Percentiles rank a stretch among this genome's conserved stretches.
These are phyloP conservation scores for Bipolaris zeicola DNA, from an alignment of 2,329 filamentous ascomycete genomes.

Conservation along the genomic window DNA sequence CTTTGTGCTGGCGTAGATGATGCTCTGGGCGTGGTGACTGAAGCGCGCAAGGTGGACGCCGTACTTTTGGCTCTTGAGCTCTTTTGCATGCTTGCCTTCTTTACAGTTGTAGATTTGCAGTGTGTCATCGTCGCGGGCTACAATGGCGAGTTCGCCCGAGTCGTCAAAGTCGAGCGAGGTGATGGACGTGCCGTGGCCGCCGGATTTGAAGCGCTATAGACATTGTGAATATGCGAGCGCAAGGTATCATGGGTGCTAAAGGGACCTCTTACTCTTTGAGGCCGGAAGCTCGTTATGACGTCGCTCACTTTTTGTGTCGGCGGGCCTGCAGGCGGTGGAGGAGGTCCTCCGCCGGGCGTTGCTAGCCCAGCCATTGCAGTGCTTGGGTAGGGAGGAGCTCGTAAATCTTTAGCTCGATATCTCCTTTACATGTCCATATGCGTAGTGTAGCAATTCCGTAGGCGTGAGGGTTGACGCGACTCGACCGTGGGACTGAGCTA, in stretches of 20 bases:
- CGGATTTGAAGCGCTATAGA: conserved; percentile 53
- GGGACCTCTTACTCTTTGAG: conserved; percentile 69
- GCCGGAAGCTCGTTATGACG: conserved; percentile 76
- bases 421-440: conserved; percentile 13
- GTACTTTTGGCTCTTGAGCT: conserved; percentile 93
- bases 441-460: conserved; percentile 7
- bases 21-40: conserved; percentile 86
- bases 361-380: conserved; percentile 42
- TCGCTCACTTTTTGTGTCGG: conserved; percentile 69
- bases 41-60: conserved; percentile 93
- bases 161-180: conserved; percentile 97
- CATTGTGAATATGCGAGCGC: conserved; percentile 15
- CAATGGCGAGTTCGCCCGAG: conserved; percentile 88
- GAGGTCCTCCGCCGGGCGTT: conserved; percentile 36
- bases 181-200: conserved; percentile 64
- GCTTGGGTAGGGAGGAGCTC: not conserved
- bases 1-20: conserved; percentile 95
- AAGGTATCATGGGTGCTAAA: not conserved
- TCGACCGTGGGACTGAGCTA: conserved; percentile 10
- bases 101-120: conserved; percentile 95
- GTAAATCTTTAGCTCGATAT: conserved; percentile 9
- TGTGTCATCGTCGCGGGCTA: conserved; percentile 90
- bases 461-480: conserved; percentile 7
- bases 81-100: conserved; percentile 87
- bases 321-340: conserved; percentile 42